phyloP scores from a whole-genome alignment of 768 basidiomycete species.

The Coprinopsis strossmayeri region DNA sequence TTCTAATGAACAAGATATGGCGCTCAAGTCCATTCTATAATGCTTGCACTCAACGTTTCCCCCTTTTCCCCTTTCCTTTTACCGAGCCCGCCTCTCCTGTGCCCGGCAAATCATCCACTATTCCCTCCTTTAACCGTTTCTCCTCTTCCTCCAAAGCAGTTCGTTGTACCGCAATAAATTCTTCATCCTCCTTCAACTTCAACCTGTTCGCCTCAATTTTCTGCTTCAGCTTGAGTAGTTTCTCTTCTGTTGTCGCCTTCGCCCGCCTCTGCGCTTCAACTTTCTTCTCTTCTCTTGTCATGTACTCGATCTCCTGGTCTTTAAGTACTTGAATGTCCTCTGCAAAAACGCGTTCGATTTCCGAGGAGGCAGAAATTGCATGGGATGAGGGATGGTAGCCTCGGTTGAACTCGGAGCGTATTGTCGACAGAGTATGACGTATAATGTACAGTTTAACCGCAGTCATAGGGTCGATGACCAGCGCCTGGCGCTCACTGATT shows the following conservation, averaged over 20 bases:
- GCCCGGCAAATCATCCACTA: no score
- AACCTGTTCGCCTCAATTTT: not conserved
- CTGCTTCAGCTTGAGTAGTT: not conserved
- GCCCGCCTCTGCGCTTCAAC: not conserved
- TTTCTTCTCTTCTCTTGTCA: slow-evolving; percentile 3
- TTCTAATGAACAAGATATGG: no score
- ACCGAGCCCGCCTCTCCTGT: no score
- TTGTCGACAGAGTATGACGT: not conserved
- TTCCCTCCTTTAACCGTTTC: not conserved
- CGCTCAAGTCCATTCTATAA: no score
- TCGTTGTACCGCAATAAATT: not conserved
- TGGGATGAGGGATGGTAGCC: not conserved
- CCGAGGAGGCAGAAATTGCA: not conserved
- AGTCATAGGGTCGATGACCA: slow-evolving; percentile 20
- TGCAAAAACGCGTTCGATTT: not conserved
- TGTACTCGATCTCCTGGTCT: not conserved
- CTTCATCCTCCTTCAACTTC: not conserved
- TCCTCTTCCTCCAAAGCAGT: not conserved
- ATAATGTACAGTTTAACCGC: slow-evolving; percentile 17
- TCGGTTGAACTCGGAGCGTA: not conserved
- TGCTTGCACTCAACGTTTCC: no score
- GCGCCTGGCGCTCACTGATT: slow-evolving; percentile 20
- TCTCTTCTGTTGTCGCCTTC: not conserved
- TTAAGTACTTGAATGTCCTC: not conserved
- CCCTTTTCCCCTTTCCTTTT: no score